Percentiles rank a stretch among this genome's conserved stretches.
Evolutionary conservation across 352 stramenopile species (phyloP).

Genomic region (Albugo candida): DNA sequence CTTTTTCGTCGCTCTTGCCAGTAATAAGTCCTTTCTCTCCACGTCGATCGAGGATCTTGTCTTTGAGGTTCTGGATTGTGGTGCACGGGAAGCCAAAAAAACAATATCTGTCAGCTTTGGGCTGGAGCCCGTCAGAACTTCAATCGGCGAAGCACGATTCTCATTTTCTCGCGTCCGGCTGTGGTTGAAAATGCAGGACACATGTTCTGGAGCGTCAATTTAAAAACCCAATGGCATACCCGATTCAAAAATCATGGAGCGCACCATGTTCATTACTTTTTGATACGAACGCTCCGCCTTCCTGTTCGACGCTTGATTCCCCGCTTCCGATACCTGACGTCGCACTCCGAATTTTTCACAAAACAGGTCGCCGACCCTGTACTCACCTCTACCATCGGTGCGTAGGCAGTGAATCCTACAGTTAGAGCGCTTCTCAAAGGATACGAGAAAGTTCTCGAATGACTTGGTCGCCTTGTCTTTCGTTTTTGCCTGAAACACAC

Average conservation of each 20-base stretch:
- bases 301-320: slow-evolving; percentile 13
- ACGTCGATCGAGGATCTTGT: neutral
- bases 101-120: too few relatives aligned
- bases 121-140: slow-evolving; percentile 6
- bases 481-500: neutral
- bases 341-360: slow-evolving; percentile 9
- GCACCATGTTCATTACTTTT: slow-evolving; percentile 13
- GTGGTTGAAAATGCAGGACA: neutral
- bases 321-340: slow-evolving; percentile 9
- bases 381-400: slow-evolving; percentile 10
- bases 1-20: too few relatives aligned
- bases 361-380: slow-evolving; percentile 10
- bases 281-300: slow-evolving; percentile 17
- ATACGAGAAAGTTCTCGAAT: neutral
- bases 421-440: neutral
- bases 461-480: neutral
- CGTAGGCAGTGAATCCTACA: neutral
- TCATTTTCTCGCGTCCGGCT: neutral
- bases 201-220: neutral
- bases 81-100: slow-evolving; percentile 4
- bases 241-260: slow-evolving; percentile 15
- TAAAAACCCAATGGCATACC: slow-evolving; percentile 9
- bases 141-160: neutral
- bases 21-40: too few relatives aligned
- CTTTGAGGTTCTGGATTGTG: neutral